These are phyloP conservation scores for Pseudogymnoascus sp. DNA, from an alignment of 2,329 filamentous ascomycete genomes.

Conservation along the genomic window DNA sequence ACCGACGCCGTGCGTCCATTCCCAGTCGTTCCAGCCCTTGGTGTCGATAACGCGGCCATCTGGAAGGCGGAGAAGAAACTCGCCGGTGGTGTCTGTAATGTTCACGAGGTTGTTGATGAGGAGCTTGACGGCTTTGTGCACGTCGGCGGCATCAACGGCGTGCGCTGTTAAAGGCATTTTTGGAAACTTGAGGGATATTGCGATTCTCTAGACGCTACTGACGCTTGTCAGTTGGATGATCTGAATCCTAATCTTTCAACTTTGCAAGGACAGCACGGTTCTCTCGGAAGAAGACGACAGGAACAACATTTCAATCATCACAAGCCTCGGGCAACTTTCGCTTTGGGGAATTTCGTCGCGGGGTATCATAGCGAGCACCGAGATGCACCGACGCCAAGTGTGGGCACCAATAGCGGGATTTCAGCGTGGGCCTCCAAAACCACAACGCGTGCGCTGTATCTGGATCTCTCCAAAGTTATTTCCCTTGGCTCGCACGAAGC, in stretches of 20 bases:
- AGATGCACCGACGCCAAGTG: conserved; percentile 5
- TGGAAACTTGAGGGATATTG: background rate
- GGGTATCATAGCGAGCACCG: background rate
- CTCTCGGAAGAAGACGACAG: background rate
- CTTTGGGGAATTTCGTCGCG: background rate
- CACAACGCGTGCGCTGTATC: background rate
- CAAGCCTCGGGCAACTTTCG: background rate
- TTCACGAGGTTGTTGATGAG: conserved; percentile 68
- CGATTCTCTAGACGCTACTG: background rate
- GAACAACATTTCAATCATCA: background rate
- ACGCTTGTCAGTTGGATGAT: background rate
- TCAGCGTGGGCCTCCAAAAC: background rate
- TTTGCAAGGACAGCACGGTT: background rate
- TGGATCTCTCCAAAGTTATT: background rate
- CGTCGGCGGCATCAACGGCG: conserved; percentile 32
- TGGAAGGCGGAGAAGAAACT: conserved; percentile 61
- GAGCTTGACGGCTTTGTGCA: conserved; percentile 50
- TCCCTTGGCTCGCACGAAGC: conserved; percentile 1
- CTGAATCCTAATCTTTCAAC: background rate
- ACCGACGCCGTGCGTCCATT: conserved; percentile 74
- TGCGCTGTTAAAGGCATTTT: conserved; percentile 32
- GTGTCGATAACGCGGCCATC: conserved; percentile 74
- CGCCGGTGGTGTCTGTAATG: conserved; percentile 65
- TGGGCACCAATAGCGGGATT: background rate
- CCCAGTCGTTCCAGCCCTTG: conserved; percentile 78